Base-by-base conservation (phyloP, 2,329 filamentous ascomycete genomes). In the Sordariomycetes sp. region DNA sequence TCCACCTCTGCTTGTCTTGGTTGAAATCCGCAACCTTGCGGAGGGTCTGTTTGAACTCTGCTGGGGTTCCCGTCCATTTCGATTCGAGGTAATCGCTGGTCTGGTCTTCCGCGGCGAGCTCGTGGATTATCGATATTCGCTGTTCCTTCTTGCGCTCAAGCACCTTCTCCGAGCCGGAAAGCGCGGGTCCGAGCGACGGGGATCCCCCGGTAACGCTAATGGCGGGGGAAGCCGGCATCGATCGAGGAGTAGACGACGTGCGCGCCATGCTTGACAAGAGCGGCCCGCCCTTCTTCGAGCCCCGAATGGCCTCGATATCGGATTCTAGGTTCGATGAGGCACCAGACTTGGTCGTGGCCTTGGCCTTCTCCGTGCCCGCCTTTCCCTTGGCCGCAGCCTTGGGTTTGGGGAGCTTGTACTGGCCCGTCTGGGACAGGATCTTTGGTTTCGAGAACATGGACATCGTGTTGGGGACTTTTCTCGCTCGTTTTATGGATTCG, bases 21-120 rank as follows among this genome's bases (percentile, higher is more conserved):
- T 79, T 74, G 58, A 76, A 75, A 59, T 80, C 78, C 34, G 80
- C 83, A 24, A 83, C 80, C 69, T 86, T 87, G 54, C 79, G 73
- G 14, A 87, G 68, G 1, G 77, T 77, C 3, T 71, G 68, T 58
- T 74, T 74, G 62, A 86, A 77, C 18, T 86, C 82, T n/a, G 75
- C 69, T 37, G 77, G 74, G 12, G 75, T 72, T 54, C 79, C 78
- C 1, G 75, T 68, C 75, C 79, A 83, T 55, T 77, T 78, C 53
- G 70, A 69, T 58, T 72, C 68, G 2, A 87, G 67, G 56, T 79
- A 74, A 8, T 78, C 73, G 22, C 76, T 76, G 1, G 76, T 68
- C 62, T 76, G 74, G 16, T 83, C 78, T 59, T 74, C 71, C 7
- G 79, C 75, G 35, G 83, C 83, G 22, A 87, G 70, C 62, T 85